Percentiles rank a stretch among this genome's conserved stretches.
These are phyloP conservation scores for Tetrastigma voinierianum DNA, from an alignment of 164 flowering plant genomes.

Conservation along the genomic window DNA sequence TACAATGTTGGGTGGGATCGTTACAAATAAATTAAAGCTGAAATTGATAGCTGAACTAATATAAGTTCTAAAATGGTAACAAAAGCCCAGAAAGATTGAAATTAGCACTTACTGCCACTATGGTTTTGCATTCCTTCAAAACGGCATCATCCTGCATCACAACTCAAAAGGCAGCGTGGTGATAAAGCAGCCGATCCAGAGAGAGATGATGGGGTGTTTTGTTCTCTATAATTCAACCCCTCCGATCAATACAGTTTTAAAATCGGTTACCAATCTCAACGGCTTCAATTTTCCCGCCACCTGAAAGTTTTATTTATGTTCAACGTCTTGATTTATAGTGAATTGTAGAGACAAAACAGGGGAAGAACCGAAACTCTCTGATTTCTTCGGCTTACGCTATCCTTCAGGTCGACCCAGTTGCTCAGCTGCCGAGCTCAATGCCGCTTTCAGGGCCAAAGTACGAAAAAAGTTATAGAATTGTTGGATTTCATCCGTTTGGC, in stretches of 20 bases:
- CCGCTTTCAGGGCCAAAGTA: constrained; percentile 77
- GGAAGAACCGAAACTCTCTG: constrained; percentile 32
- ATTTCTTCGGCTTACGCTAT: constrained; percentile 46
- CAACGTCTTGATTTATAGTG: too few relatives aligned
- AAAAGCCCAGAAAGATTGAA: too few relatives aligned
- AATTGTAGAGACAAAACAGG: constrained; percentile 26
- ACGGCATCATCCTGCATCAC: neutral
- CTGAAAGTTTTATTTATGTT: neutral
- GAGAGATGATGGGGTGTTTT: too few relatives aligned
- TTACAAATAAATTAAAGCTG: too few relatives aligned
- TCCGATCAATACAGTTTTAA: constrained; percentile 11
- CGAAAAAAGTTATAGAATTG: too few relatives aligned
- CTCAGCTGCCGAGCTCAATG: constrained; percentile 61
- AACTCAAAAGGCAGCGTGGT: neutral
- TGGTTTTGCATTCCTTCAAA: too few relatives aligned
- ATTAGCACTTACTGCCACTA: too few relatives aligned
- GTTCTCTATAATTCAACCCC: constrained; percentile 13
- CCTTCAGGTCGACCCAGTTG: constrained; percentile 60
- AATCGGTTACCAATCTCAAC: constrained; percentile 8
- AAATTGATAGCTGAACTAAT: too few relatives aligned
- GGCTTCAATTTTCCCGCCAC: constrained; percentile 4
- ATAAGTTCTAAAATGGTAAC: too few relatives aligned
- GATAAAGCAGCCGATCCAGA: neutral
- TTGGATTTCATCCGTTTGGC: too few relatives aligned
- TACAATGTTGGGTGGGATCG: too few relatives aligned